Percentiles rank a stretch among this genome's conserved stretches.
These are phyloP conservation scores for Pseudopyricularia javanii DNA, from an alignment of 2,329 filamentous ascomycete genomes.

Conservation along the genomic window DNA sequence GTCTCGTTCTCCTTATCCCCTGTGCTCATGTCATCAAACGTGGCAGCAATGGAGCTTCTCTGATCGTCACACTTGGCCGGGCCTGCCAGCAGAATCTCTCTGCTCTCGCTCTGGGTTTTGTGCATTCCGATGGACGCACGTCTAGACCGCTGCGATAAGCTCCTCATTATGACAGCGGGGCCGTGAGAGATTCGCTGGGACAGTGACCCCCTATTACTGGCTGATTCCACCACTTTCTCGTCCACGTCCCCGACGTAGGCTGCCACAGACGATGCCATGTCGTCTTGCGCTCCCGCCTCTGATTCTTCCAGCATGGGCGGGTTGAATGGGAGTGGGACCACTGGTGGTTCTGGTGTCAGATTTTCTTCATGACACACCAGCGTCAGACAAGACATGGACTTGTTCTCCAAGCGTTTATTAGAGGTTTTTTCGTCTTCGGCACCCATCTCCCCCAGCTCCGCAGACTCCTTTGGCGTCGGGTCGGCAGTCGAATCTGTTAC, in stretches of 20 bases:
- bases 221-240: constrained; percentile 7
- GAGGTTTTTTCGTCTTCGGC: neutral
- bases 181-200: constrained; percentile 36
- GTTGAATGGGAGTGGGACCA: constrained; percentile 55
- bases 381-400: neutral
- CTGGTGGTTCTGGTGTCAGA: constrained; percentile 21
- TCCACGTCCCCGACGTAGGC: constrained; percentile 48
- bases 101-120: constrained; percentile 19
- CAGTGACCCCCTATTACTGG: constrained; percentile 22
- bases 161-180: constrained; percentile 31
- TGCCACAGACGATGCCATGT: constrained; percentile 54
- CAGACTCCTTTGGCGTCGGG: neutral
- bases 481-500: neutral
- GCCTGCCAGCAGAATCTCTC: constrained; percentile 29
- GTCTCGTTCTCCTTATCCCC: constrained; percentile 21
- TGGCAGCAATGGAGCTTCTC: constrained; percentile 42
- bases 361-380: neutral
- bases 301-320: constrained; percentile 29
- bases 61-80: constrained; percentile 23
- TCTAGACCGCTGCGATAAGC: constrained; percentile 25
- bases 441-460: neutral
- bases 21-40: constrained; percentile 39
- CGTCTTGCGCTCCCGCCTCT: constrained; percentile 25
- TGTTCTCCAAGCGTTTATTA: neutral
- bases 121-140: constrained; percentile 11